Percentiles rank a stretch among this genome's conserved stretches.
These are phyloP conservation scores for Botrytis paeoniae DNA, from an alignment of 2,329 filamentous ascomycete species.

Conservation along the genomic window DNA sequence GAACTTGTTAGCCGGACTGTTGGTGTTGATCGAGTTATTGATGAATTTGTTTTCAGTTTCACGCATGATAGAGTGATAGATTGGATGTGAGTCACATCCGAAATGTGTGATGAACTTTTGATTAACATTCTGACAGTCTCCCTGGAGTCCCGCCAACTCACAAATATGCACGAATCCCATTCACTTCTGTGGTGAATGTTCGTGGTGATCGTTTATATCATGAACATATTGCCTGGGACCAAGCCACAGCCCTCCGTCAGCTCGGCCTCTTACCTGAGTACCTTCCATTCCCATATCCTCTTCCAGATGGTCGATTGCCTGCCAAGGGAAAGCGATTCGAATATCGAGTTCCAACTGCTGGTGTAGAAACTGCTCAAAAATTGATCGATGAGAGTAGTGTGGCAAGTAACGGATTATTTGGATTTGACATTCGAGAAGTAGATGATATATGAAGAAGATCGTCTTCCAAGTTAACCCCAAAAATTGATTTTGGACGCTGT, in stretches of 20 bases:
- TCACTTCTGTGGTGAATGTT: conserved; percentile 64
- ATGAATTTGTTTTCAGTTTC: conserved; percentile 65
- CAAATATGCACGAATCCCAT: conserved; percentile 54
- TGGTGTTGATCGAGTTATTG: conserved; percentile 68
- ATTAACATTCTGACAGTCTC: conserved; percentile 40
- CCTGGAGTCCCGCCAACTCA: conserved; percentile 59
- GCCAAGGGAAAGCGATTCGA: conserved; percentile 44
- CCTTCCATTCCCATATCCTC: conserved; percentile 46
- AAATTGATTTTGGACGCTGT: background rate
- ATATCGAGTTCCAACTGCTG: conserved; percentile 59
- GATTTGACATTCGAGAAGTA: conserved; percentile 30
- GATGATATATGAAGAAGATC: conserved; percentile 4
- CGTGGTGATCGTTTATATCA: conserved; percentile 66
- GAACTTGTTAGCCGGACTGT: conserved; percentile 70
- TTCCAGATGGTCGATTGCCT: conserved; percentile 39
- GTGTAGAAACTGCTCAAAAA: conserved; percentile 51
- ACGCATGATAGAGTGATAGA: conserved; percentile 63
- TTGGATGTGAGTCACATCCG: conserved; percentile 56
- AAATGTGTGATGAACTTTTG: background rate
- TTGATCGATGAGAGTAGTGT: conserved; percentile 49
- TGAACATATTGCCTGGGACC: conserved; percentile 71
- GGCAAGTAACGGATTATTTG: conserved; percentile 54
- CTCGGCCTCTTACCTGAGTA: conserved; percentile 51
- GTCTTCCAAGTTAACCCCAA: background rate
- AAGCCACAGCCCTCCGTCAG: conserved; percentile 59